Percentiles rank a stretch among this genome's conserved stretches.
Conservation (phyloP, 1,139 yeast species). For the Blastobotrys malaysiensis region DNA sequence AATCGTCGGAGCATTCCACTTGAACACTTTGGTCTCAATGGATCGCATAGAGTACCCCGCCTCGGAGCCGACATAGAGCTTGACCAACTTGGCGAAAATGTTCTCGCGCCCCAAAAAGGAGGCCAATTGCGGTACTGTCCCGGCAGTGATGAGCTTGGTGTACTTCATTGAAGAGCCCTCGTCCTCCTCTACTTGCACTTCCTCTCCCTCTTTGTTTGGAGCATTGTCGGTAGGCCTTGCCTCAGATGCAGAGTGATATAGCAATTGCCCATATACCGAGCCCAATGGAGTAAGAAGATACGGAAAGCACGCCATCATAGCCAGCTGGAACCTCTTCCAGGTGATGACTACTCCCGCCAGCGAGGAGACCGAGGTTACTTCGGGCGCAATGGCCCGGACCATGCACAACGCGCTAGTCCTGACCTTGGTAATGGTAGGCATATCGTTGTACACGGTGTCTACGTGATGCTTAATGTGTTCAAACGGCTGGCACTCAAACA, state of each 20-base stretch:
- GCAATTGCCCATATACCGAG: constrained; percentile 23
- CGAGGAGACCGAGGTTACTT: constrained; percentile 12
- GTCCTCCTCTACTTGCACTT: not conserved
- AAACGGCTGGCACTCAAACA: constrained; percentile 18
- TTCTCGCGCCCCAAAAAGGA: constrained; percentile 2
- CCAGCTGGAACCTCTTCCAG: constrained; percentile 19
- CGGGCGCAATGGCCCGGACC: constrained; percentile 18
- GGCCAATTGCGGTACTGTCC: constrained; percentile 2
- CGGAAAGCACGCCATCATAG: constrained; percentile 20
- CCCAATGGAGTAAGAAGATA: constrained; percentile 24
- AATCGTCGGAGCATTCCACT: constrained; percentile 86
- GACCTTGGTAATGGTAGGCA: constrained; percentile 3
- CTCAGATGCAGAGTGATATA: constrained; percentile 23
- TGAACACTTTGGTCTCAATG: constrained; percentile 74
- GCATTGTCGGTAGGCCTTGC: constrained; percentile 27
- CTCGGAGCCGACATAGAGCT: constrained; percentile 65
- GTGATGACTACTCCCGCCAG: constrained; percentile 17
- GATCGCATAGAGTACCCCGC: constrained; percentile 86
- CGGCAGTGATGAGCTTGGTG: constrained; percentile 1
- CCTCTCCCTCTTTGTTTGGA: constrained; percentile 1
- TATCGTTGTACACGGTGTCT: not conserved
- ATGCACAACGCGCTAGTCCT: constrained; percentile 12
- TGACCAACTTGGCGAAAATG: constrained; percentile 41
- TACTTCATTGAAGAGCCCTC: not conserved
- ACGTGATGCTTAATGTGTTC: constrained; percentile 12